phyloP scores from a whole-genome alignment of 2,329 filamentous ascomycete genomes.

The Trichophyton rubrum region DNA sequence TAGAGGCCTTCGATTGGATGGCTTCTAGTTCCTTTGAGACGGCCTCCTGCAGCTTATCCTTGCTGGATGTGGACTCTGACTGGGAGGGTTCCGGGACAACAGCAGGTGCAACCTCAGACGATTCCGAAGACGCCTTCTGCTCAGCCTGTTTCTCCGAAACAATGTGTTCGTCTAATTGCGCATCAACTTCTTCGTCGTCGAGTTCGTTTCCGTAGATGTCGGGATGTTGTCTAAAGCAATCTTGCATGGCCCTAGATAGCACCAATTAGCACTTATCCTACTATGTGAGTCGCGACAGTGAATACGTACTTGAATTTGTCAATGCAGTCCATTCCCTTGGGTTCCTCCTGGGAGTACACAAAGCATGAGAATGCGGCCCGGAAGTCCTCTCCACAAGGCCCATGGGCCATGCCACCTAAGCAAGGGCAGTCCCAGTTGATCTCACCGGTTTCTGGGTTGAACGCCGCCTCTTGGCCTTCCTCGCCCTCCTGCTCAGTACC shows the following conservation, averaged over 20 bases:
- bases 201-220: conserved; percentile 87
- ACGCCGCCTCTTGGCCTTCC: conserved; percentile 70
- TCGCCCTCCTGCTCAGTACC: conserved; percentile 62
- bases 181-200: conserved; percentile 52
- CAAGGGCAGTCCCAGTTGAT: conserved; percentile 99
- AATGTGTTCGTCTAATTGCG: conserved; percentile 23
- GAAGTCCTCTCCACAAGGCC: conserved; percentile 92
- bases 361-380: conserved; percentile 95
- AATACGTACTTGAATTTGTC: conserved; percentile 82
- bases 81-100: conserved; percentile 17
- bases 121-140: conserved; percentile 2
- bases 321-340: conserved; percentile 95
- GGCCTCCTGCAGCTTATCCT: not conserved
- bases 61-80: not conserved
- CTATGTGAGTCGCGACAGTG: not conserved
- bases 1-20: not conserved
- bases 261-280: conserved; percentile 13
- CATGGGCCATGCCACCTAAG: conserved; percentile 90
- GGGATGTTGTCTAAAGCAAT: conserved; percentile 86
- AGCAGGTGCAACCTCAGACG: conserved; percentile 6
- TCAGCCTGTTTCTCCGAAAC: conserved; percentile 18
- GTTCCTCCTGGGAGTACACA: conserved; percentile 85
- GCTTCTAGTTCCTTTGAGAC: conserved; percentile 17
- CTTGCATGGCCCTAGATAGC: conserved; percentile 73
- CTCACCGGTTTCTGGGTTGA: conserved; percentile 96